Evolutionary conservation across 2,329 filamentous ascomycete species (phyloP).

Genomic region (Calonectria honghensis): DNA sequence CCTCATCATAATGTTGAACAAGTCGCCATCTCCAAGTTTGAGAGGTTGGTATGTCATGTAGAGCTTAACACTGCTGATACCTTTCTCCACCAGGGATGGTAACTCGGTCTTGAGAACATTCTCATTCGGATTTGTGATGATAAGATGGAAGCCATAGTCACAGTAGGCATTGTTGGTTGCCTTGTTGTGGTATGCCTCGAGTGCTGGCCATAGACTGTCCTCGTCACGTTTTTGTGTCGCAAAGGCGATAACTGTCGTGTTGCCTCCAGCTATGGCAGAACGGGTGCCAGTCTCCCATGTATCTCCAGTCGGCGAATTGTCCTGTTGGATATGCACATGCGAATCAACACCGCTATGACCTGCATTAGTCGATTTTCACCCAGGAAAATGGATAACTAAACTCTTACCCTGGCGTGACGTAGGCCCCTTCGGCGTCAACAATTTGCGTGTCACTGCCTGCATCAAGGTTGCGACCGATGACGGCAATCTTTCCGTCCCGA

Average conservation of each 20-base stretch:
- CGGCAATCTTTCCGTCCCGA: not conserved
- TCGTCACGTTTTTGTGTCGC: constrained; percentile 71
- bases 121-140: constrained; percentile 67
- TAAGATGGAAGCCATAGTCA: constrained; percentile 75
- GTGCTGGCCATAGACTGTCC: constrained; percentile 65
- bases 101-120: constrained; percentile 63
- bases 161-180: constrained; percentile 68
- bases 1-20: constrained; percentile 70
- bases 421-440: constrained; percentile 12
- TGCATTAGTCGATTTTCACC: not conserved
- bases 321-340: constrained; percentile 19
- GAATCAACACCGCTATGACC: constrained; percentile 10
- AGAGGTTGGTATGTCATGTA: constrained; percentile 73
- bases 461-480: constrained; percentile 6
- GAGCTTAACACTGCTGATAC: constrained; percentile 69
- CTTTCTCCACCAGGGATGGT: constrained; percentile 58
- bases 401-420: constrained; percentile 7
- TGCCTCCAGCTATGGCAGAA: constrained; percentile 74
- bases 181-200: constrained; percentile 68
- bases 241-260: constrained; percentile 75
- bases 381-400: not conserved
- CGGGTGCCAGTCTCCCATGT: constrained; percentile 65
- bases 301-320: constrained; percentile 49
- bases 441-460: constrained; percentile 8
- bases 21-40: constrained; percentile 68